phyloP scores from a whole-genome alignment of 192 early-diverging fungal genomes.

The Rhizoclosmatium globosum region DNA sequence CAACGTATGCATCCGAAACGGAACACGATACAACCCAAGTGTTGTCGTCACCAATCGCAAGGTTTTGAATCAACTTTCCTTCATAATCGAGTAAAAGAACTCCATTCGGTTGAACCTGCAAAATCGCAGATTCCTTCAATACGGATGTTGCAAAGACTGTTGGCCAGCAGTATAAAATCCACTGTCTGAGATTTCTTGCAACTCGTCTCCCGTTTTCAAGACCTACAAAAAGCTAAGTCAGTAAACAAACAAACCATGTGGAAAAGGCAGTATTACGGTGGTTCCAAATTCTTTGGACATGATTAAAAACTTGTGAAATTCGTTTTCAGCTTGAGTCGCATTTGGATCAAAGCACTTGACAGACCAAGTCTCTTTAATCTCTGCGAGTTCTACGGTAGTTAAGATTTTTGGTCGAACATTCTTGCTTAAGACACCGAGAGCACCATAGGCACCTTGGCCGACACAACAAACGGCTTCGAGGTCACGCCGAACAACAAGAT shows the following conservation, averaged over 20 bases:
- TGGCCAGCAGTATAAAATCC: slow-evolving; percentile 80
- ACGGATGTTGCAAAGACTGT: slow-evolving; percentile 82
- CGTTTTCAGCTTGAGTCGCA: slow-evolving; percentile 8
- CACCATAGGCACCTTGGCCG: slow-evolving; percentile 64
- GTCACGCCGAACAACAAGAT: slow-evolving; percentile 24
- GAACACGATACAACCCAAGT: slow-evolving; percentile 72
- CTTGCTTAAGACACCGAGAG: slow-evolving; percentile 66
- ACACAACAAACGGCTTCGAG: slow-evolving; percentile 69
- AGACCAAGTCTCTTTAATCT: slow-evolving; percentile 74
- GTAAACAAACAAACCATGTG: background rate
- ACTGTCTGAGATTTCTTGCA: slow-evolving; percentile 77
- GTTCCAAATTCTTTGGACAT: slow-evolving; percentile 72
- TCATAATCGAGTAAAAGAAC: slow-evolving; percentile 77
- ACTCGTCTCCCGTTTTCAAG: slow-evolving; percentile 81
- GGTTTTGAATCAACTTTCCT: slow-evolving; percentile 59
- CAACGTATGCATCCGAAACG: slow-evolving; percentile 83
- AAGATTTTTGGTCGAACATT: slow-evolving; percentile 69
- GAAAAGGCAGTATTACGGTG: slow-evolving; percentile 56
- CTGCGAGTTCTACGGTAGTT: slow-evolving; percentile 60
- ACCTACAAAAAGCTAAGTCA: slow-evolving; percentile 57
- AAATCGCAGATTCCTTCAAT: slow-evolving; percentile 72
- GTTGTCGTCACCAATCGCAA: slow-evolving; percentile 54
- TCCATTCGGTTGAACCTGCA: slow-evolving; percentile 85
- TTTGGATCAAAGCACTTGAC: slow-evolving; percentile 61
- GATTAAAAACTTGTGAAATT: slow-evolving; percentile 58